phyloP scores from a whole-genome alignment of 805 yeast species.

The Diddensiella caesifluorescens region DNA sequence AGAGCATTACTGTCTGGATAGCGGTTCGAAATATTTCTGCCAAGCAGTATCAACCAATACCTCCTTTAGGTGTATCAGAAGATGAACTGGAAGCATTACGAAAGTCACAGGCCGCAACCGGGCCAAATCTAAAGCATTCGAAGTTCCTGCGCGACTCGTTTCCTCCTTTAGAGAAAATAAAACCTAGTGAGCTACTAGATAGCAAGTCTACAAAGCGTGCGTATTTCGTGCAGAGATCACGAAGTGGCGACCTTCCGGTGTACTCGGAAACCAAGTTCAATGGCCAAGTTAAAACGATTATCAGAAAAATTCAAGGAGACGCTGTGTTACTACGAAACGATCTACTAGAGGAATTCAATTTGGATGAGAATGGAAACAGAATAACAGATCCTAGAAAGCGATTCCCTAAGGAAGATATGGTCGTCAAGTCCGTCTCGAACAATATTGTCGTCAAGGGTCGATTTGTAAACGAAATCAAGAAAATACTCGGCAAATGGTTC shows the following conservation, averaged over 20 bases:
- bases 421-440: slow-evolving; percentile 45
- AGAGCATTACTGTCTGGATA: too few species aligned
- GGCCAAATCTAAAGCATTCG: too few species aligned
- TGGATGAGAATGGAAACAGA: not conserved
- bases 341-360: slow-evolving; percentile 44
- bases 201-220: not conserved
- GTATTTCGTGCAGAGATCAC: slow-evolving; percentile 18
- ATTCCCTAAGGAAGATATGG: slow-evolving; percentile 42
- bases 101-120: too few species aligned
- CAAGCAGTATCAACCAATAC: too few species aligned
- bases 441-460: slow-evolving; percentile 53
- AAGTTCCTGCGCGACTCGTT: not conserved
- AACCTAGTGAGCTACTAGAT: not conserved
- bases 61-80: too few species aligned
- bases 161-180: not conserved
- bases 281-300: slow-evolving; percentile 61
- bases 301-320: slow-evolving; percentile 68
- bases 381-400: not conserved
- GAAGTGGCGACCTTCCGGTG: slow-evolving; percentile 68
- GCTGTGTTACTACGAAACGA: slow-evolving; percentile 61
- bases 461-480: slow-evolving; percentile 34
- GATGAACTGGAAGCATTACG: too few species aligned
- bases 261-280: slow-evolving; percentile 64
- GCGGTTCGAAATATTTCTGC: too few species aligned
- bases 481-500: slow-evolving; percentile 27